phyloP scores from a whole-genome alignment of 129 eudicot genomes.

The Flaveria ramosissima region DNA sequence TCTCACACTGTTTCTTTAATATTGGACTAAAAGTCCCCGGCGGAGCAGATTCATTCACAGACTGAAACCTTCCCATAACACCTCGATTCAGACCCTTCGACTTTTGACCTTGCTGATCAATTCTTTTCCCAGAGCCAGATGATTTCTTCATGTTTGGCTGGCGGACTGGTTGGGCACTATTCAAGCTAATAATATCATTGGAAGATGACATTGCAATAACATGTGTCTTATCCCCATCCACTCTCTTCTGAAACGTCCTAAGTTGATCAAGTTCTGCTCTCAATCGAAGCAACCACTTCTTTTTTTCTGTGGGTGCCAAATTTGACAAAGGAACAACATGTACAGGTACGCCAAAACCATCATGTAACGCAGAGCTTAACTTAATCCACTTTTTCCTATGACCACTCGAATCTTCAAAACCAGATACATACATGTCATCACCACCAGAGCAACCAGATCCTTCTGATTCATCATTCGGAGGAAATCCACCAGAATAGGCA shows the following conservation, averaged over 20 bases:
- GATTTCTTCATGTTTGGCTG: constrained; percentile 39
- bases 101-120: constrained; percentile 38
- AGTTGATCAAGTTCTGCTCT: constrained; percentile 62
- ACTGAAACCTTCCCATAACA: constrained; percentile 56
- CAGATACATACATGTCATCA: constrained; percentile 43
- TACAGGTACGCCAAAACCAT: constrained; percentile 63
- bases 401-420: constrained; percentile 37
- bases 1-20: constrained; percentile 63
- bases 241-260: constrained; percentile 46
- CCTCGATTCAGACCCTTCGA: constrained; percentile 47
- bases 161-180: constrained; percentile 34
- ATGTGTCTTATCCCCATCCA: constrained; percentile 40
- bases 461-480: constrained; percentile 57
- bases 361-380: constrained; percentile 47
- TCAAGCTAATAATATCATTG: constrained; percentile 39
- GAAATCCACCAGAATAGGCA: constrained; percentile 50
- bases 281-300: constrained; percentile 44
- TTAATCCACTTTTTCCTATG: constrained; percentile 58
- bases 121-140: constrained; percentile 39
- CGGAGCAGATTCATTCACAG: constrained; percentile 26
- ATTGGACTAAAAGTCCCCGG: constrained; percentile 33
- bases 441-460: constrained; percentile 70
- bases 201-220: constrained; percentile 46
- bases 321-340: constrained; percentile 53
- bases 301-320: constrained; percentile 48